A percentile compares a stretch with the other conserved stretches of the same genome.
Evolutionary conservation across 2,329 filamentous ascomycete genomes (phyloP).

Genomic region (Emericellopsis atlantica): DNA sequence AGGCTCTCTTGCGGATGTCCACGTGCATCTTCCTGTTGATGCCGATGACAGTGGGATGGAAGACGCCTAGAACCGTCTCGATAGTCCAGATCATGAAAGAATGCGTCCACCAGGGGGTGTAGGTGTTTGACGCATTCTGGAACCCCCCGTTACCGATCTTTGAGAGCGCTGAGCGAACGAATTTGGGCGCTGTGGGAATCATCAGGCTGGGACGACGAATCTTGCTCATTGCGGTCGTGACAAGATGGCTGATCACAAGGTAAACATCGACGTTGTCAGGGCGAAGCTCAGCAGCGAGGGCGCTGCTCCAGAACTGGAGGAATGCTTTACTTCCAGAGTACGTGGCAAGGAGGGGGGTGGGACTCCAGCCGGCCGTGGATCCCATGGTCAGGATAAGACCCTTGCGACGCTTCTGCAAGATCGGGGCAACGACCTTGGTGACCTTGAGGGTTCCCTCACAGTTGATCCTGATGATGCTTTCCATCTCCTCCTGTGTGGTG

Average conservation of each 20-base stretch:
- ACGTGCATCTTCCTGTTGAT: conserved; percentile 60
- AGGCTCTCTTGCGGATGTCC: conserved; percentile 67
- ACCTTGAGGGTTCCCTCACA: conserved; percentile 81
- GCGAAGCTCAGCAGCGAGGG: conserved; percentile 72
- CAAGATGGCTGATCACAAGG: conserved; percentile 81
- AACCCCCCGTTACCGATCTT: conserved; percentile 77
- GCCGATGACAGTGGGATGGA: conserved; percentile 30
- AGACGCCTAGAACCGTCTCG: conserved; percentile 41
- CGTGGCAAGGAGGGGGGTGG: conserved; percentile 83
- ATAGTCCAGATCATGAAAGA: conserved; percentile 78
- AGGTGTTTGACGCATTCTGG: conserved; percentile 69
- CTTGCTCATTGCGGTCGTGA: conserved; percentile 96
- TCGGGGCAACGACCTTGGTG: conserved; percentile 73
- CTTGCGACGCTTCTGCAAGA: conserved; percentile 71
- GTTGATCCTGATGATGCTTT: conserved; percentile 90
- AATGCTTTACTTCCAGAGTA: conserved; percentile 98
- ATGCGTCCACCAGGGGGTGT: conserved; percentile 89
- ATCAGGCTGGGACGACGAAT: conserved; percentile 65
- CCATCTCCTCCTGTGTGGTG: conserved; percentile 67
- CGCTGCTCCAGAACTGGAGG: conserved; percentile 88
- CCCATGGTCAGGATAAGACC: conserved; percentile 96
- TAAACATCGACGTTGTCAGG: conserved; percentile 78
- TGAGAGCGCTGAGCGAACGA: conserved; percentile 64
- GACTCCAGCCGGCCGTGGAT: conserved; percentile 85
- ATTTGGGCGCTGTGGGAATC: conserved; percentile 70